phyloP scores from a whole-genome alignment of 768 basidiomycete genomes.

The Pholiota microspora region DNA sequence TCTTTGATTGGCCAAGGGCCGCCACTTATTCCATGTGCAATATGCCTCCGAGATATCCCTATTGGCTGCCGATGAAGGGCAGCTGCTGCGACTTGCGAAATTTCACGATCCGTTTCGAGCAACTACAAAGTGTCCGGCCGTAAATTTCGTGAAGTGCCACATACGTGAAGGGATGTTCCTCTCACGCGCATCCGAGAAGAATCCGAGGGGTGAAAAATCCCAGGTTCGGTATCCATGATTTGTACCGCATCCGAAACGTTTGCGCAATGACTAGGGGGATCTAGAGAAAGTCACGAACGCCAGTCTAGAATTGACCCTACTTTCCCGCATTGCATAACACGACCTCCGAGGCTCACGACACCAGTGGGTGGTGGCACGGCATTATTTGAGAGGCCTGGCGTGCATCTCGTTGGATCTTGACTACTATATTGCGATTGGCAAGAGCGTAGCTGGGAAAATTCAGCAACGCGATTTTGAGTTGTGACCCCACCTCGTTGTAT shows the following conservation, averaged over 20 bases:
- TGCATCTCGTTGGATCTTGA: constrained; percentile 10
- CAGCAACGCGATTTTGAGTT: not conserved
- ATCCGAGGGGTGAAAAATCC: constrained; percentile 15
- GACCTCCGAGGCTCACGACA: constrained; percentile 17
- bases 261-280: constrained; percentile 14
- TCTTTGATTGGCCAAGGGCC: not conserved
- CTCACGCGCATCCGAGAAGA: constrained; percentile 16
- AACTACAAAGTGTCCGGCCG: not conserved
- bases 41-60: not conserved
- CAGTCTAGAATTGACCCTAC: constrained; percentile 13
- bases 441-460: constrained; percentile 1
- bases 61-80: not conserved
- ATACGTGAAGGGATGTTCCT: constrained; percentile 1
- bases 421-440: constrained; percentile 5
- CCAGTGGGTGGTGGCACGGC: constrained; percentile 12
- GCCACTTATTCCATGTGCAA: not conserved
- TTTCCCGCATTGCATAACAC: constrained; percentile 14
- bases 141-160: not conserved
- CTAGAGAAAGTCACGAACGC: constrained; percentile 8
- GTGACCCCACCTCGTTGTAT: constrained; percentile 4
- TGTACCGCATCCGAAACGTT: constrained; percentile 12
- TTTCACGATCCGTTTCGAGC: too few relatives aligned
- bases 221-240: constrained; percentile 14
- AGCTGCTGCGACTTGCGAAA: not conserved
- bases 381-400: constrained; percentile 15